These are phyloP conservation scores for Hypomyces perniciosus DNA, from an alignment of 2,329 filamentous ascomycete species.

Conservation along the genomic window DNA sequence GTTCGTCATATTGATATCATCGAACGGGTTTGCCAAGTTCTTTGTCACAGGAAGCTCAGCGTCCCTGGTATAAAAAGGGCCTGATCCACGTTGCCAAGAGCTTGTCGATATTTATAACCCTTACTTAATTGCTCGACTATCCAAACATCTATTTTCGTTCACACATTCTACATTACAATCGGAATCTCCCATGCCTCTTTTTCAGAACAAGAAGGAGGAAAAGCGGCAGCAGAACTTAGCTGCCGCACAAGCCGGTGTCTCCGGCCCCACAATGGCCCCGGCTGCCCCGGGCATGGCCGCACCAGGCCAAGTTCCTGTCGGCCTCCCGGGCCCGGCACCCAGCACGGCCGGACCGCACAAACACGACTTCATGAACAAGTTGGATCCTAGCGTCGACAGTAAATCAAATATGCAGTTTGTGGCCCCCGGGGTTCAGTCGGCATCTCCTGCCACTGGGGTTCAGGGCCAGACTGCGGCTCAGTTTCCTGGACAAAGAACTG, in stretches of 20 bases:
- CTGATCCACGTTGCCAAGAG: too few species aligned
- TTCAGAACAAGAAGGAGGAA: slow-evolving; percentile 1
- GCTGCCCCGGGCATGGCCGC: background rate
- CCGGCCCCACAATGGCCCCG: background rate
- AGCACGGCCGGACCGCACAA: slow-evolving; percentile 14
- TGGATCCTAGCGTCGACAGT: slow-evolving; percentile 14
- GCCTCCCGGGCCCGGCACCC: slow-evolving; percentile 14
- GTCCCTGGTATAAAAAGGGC: too few species aligned
- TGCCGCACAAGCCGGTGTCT: background rate
- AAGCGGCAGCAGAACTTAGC: slow-evolving; percentile 4
- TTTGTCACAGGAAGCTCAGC: too few species aligned
- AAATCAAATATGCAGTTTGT: slow-evolving; percentile 8
- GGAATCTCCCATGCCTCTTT: slow-evolving; percentile 2
- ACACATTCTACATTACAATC: background rate
- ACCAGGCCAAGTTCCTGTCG: background rate
- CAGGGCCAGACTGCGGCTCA: background rate
- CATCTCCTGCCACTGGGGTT: background rate
- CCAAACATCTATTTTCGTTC: background rate
- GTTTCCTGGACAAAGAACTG: background rate
- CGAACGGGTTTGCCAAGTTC: too few species aligned
- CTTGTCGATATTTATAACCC: too few species aligned
- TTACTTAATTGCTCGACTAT: background rate
- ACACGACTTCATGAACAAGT: slow-evolving; percentile 14
- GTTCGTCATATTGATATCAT: too few species aligned
- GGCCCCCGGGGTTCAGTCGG: background rate